Evolutionary conservation across 495 filamentous ascomycete species (phyloP), one percentile per base, ranked within the genome.

Genomic region (Pseudevernia furfuracea): DNA sequence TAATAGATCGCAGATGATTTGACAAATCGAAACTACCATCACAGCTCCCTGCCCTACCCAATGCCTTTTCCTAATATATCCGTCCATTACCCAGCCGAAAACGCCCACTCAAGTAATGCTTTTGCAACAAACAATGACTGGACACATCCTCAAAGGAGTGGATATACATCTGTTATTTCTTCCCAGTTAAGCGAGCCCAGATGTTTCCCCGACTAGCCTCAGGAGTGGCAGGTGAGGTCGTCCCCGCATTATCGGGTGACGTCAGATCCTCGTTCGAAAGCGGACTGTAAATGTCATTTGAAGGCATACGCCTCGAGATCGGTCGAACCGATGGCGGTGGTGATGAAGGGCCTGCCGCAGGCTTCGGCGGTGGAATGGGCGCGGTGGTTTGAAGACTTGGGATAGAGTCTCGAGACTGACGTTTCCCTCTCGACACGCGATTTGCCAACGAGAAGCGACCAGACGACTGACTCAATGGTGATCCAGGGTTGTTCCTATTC

Each of bases 391-490:
- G 48, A 38, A 56, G 61, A 41, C 63, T 60, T n/a, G 63, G 57
- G 32, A 37, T 59, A 8, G 58, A 60, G 7, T 55, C 48, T 7
- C 39, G 44, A 11, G 52, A 28, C 44, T 43, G 44, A 15, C 30
- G 36, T n/a, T 38, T 37, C 17, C 61, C 38, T 38, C 32, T 23
- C 32, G 63, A 52, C n/a, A 65, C 41, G 19, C 44, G 48, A 23
- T 44, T 41, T 34, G 25, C 41, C 23, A 36, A 28, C 15, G 43
- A 55, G 21, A 34, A 23, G 19, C 63, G 44, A 23, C 44, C 34
- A 49, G 64, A 62, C 8, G 64, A 46, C 11, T 55, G 59, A 28
- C 64, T 66, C 37, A 53, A 38, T 9, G 59, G 59, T 0, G 64
- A 66, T 4, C 62, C 17, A 23, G 62, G 14, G 55, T 37, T 39